A percentile compares a stretch with the other conserved stretches of the same genome.
Conservation (phyloP, 2,329 filamentous ascomycete genomes). For the Pseudofabraea citricarpa region DNA sequence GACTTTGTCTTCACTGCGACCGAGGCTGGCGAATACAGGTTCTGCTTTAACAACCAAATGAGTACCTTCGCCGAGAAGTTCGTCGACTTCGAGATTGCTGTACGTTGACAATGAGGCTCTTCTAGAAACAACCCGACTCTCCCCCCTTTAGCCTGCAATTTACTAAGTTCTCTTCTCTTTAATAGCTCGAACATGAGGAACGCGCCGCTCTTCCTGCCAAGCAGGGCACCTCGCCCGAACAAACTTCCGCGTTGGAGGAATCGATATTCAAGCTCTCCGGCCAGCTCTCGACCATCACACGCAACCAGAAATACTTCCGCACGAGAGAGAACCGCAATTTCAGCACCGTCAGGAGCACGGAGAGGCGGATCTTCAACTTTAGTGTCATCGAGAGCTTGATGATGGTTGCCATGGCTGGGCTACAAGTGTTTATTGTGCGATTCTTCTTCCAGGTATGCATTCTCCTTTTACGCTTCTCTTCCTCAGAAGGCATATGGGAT, state of each 20-base stretch:
- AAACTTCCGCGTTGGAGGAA: slow-evolving; percentile 85
- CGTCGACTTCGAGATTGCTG: slow-evolving; percentile 96
- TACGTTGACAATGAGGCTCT: no score
- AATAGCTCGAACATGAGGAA: slow-evolving; percentile 88
- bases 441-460: slow-evolving; percentile 90
- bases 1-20: slow-evolving; percentile 97
- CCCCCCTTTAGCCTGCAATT: not conserved
- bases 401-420: slow-evolving; percentile 89
- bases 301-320: slow-evolving; percentile 99
- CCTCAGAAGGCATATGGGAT: no score
- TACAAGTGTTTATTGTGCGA: slow-evolving; percentile 95
- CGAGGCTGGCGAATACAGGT: slow-evolving; percentile 81
- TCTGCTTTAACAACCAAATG: slow-evolving; percentile 99
- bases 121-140: not conserved
- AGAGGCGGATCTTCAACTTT: slow-evolving; percentile 95
- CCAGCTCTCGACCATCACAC: slow-evolving; percentile 86
- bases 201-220: slow-evolving; percentile 81
- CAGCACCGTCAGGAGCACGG: slow-evolving; percentile 93
- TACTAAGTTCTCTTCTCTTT: slow-evolving; percentile 2
- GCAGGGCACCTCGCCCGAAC: slow-evolving; percentile 82
- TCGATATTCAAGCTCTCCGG: slow-evolving; percentile 92
- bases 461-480: no score
- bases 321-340: slow-evolving; percentile 99
- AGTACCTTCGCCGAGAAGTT: slow-evolving; percentile 96
- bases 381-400: slow-evolving; percentile 87